These are phyloP conservation scores for Spiraea crenata DNA, from an alignment of 331 rosid genomes.

Conservation along the genomic window DNA sequence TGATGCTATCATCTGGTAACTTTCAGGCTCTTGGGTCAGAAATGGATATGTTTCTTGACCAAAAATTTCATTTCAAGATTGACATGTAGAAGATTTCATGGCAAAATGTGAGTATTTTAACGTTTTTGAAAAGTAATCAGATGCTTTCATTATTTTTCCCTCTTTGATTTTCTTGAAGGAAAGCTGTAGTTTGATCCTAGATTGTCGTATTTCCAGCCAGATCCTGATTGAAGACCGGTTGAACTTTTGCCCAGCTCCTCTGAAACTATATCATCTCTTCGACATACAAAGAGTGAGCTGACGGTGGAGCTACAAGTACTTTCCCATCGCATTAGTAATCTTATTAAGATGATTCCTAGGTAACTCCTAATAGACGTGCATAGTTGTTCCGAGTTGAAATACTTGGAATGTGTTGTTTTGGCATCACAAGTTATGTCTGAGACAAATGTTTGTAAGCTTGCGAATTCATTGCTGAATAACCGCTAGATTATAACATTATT, in stretches of 20 bases:
- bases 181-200: background rate
- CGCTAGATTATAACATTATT: background rate
- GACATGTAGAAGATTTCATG: background rate
- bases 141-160: background rate
- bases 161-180: background rate
- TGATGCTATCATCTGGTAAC: background rate
- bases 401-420: too few species aligned
- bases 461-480: background rate
- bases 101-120: background rate
- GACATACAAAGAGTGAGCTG: background rate
- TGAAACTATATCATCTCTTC: too few species aligned
- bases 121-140: background rate
- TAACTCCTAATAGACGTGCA: background rate
- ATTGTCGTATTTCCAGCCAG: background rate
- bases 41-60: background rate
- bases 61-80: background rate
- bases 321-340: background rate
- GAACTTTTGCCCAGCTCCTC: background rate
- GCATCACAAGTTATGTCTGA: too few species aligned
- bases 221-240: background rate
- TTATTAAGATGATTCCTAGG: background rate
- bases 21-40: slow-evolving; percentile 14
- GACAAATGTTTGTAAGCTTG: background rate
- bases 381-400: background rate
- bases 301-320: background rate